Evolutionary conservation across 2,329 filamentous ascomycete species (phyloP).

Genomic region (Colletotrichum sansevieriae): DNA sequence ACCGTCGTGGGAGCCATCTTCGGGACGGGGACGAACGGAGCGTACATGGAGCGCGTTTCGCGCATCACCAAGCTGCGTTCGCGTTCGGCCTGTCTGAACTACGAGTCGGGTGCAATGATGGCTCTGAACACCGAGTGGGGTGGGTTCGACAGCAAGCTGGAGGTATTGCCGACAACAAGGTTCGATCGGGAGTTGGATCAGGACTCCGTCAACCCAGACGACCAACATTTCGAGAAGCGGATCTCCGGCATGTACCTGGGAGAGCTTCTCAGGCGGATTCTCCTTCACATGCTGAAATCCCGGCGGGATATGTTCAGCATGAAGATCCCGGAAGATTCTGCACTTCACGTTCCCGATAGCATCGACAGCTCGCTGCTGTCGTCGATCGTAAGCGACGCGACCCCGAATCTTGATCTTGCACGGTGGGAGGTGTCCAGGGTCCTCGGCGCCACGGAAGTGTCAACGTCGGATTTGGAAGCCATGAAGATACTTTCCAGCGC

Average conservation of each 20-base stretch:
- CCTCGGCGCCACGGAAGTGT: conserved; percentile 59
- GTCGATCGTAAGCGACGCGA: conserved; percentile 71
- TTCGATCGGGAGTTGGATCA: conserved; percentile 77
- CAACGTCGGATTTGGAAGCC: conserved; percentile 70
- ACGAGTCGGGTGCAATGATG: conserved; percentile 65
- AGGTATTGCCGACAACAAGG: conserved; percentile 76
- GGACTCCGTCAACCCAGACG: conserved; percentile 78
- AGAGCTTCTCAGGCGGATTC: conserved; percentile 76
- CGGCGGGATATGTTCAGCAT: conserved; percentile 27
- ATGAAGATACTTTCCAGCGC: conserved; percentile 67
- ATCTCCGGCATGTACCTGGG: conserved; percentile 87
- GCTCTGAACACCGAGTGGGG: conserved; percentile 88
- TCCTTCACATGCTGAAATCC: conserved; percentile 59
- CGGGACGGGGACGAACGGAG: conserved; percentile 80
- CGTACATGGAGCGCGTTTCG: conserved; percentile 80
- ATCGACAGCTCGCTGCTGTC: conserved; percentile 78
- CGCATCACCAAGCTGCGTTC: conserved; percentile 70
- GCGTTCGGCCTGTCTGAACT: not conserved
- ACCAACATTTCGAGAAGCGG: conserved; percentile 87
- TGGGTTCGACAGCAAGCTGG: conserved; percentile 80
- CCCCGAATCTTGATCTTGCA: conserved; percentile 65
- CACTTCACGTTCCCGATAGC: conserved; percentile 73
- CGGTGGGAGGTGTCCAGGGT: conserved; percentile 41
- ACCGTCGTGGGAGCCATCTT: conserved; percentile 84
- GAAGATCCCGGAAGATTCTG: conserved; percentile 2